Base-by-base conservation (phyloP, 2,329 filamentous ascomycete genomes). In the Arthroderma uncinatum region DNA sequence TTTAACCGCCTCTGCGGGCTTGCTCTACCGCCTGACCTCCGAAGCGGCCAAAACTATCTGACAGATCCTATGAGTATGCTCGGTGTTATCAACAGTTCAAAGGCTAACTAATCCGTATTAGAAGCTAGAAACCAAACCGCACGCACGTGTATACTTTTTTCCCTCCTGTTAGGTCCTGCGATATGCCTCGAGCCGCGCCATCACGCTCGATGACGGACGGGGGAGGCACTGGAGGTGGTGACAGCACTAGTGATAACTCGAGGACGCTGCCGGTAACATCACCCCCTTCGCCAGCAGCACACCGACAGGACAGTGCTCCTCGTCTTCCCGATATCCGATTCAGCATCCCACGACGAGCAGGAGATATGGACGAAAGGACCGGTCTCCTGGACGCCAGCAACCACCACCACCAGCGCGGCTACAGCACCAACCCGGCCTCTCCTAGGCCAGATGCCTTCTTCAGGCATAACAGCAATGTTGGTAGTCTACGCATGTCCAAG, bases 401-500 rank as follows among this genome's bases (percentile, higher is more conserved):
- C 40, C 62, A 61, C 16, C 39, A 42, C 19, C 23, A 59, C 59
- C 7, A 64, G 23, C 67, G 70, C 2, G 70, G 71, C 8, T 73
- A 73, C 52, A 71, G 69, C 34, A 71, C 68, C 37, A 64, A 68
- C 19, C 70, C 71, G 2, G 62, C 63, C 2, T 59, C 65, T 21
- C 66, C 68, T 0, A 67, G 69, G 0, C 64, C 67, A 6, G 70
- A 73, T 39, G 47, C 59, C 4, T 66, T 66, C 9, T 66, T 71
- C 37, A 64, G 71, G 52, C 68, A 72, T 50, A 64, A 67, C 30
- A 65, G 71, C 44, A 61, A 66, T 4, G 64, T 67, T 1, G 69
- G 70, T 1, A 74, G 69, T 47, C 54, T 73, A 21, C 71, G 71
- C 34, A 70, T 69, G 19, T 68, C 72, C 19, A 69, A 69, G 25